Percentiles rank a stretch among this genome's conserved stretches.
These are phyloP conservation scores for Acer saccharum DNA, from an alignment of 345 rosid genomes.

Conservation along the genomic window DNA sequence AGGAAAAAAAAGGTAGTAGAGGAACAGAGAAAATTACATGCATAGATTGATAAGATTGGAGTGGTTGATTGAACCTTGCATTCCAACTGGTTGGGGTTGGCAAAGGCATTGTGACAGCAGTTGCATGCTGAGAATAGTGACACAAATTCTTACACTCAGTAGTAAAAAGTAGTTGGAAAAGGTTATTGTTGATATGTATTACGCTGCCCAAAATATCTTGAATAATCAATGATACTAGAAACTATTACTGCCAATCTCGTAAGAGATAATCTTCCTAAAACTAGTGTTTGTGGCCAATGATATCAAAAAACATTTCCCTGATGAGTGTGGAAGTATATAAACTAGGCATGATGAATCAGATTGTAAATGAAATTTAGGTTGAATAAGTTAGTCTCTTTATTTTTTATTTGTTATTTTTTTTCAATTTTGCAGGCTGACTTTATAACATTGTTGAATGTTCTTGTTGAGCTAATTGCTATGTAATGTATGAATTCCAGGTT, in stretches of 20 bases:
- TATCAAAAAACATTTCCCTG: background rate
- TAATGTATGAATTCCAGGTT: slow-evolving; percentile 40
- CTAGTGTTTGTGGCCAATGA: background rate
- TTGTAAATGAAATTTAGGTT: background rate
- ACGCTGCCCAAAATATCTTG: background rate
- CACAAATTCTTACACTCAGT: background rate
- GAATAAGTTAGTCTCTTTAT: background rate
- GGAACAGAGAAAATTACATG: background rate
- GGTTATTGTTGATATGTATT: background rate
- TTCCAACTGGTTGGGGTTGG: background rate
- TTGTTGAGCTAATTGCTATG: background rate
- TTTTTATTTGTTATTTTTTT: no score
- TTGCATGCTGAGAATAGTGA: background rate
- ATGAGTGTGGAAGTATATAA: background rate
- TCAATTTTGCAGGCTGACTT: background rate
- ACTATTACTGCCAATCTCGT: background rate
- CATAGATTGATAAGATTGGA: background rate
- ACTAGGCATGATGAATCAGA: background rate
- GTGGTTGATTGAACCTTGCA: background rate
- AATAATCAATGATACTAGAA: background rate
- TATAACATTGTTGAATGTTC: background rate
- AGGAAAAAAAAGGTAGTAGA: background rate
- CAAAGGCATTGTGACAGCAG: background rate
- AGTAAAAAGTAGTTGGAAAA: background rate
- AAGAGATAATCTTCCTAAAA: background rate